Evolutionary conservation across 306 rosid species (phyloP), one percentile per base, ranked within the genome.

Genomic region (Phaseolus lunatus): DNA sequence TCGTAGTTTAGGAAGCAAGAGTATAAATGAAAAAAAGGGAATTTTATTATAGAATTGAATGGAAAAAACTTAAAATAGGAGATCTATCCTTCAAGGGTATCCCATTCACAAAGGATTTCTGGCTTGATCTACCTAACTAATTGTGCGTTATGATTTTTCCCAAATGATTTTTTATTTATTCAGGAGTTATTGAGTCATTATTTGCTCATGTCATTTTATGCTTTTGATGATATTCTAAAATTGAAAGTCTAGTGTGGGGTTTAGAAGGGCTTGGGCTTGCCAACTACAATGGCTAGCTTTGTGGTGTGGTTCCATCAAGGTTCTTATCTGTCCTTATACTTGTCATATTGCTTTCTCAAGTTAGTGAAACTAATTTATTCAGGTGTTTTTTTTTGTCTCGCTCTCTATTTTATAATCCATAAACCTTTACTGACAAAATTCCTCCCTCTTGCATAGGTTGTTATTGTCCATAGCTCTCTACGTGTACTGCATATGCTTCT

Each of bases 391-490:
- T 79, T 33, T 78, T 52, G 44, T 44, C 18, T 24, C 56, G n/a
- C 56, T 54, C 45, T 18, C 53, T 75, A 67, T 26, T 58, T 77
- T 67, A 49, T 73, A 49, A 74, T 59, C 16, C 63, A 72, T 77
- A 50, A 49, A 65, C 66, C 26, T 62, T 71, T 77, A 56, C 52
- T 83, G 56, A 81, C 81, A 70, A 66, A 33, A 45, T 57, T 78
- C 39, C 69, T 31, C 11, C 12, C 68, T 84, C 53, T 79, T 70
- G 59, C 64, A 3, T 88, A 94, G 98, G 90, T 84, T 75, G 84
- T 75, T 76, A 78, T 92, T 83, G 90, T 86, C 80, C 89, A 75
- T 70, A 84, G 92, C 82, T 85, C 96, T 85, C 86, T 94, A 22
- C 72, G 72, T 69, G 80, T 94, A 76, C 79, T 94, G 76, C 90